Conservation (phyloP, 1,284 basidiomycete species). For the Ceraceosorus guamensis region DNA sequence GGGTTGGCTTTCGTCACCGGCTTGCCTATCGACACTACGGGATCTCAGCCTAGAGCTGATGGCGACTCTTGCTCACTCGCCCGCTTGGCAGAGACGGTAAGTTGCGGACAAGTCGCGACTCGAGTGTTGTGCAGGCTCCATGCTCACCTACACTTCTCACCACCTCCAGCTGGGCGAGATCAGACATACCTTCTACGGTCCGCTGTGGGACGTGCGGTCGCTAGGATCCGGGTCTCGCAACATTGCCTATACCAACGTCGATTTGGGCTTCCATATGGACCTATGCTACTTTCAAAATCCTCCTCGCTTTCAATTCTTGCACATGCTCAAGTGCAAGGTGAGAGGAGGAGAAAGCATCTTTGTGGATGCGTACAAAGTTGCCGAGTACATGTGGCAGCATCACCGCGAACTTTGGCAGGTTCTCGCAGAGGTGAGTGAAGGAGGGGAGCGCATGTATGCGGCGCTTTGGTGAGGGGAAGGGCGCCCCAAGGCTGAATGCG, state of each 20-base stretch:
- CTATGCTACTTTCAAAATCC: slow-evolving; percentile 53
- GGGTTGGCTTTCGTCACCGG: slow-evolving; percentile 56
- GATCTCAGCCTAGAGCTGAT: no score
- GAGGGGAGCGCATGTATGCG: no score
- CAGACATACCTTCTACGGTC: slow-evolving; percentile 81
- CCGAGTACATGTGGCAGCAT: slow-evolving; percentile 56
- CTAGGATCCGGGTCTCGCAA: slow-evolving; percentile 62
- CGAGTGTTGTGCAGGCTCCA: not conserved
- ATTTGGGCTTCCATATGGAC: slow-evolving; percentile 87
- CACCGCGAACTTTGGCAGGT: slow-evolving; percentile 58
- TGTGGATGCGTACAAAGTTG: slow-evolving; percentile 71
- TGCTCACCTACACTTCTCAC: not conserved
- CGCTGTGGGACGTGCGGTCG: slow-evolving; percentile 79
- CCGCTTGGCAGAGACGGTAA: slow-evolving; percentile 47
- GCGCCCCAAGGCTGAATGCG: not conserved
- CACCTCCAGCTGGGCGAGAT: slow-evolving; percentile 64
- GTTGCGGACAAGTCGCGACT: not conserved
- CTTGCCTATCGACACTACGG: slow-evolving; percentile 56
- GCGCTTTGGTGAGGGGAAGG: no score
- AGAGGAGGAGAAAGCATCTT: slow-evolving; percentile 79
- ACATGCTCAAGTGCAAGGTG: slow-evolving; percentile 67
- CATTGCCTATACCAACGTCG: slow-evolving; percentile 88
- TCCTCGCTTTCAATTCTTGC: slow-evolving; percentile 82
- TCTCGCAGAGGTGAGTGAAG: slow-evolving; percentile 54
- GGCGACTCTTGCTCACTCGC: slow-evolving; percentile 11